Evolutionary conservation across 169 alveolate species (phyloP), one percentile per base, ranked within the genome.

Genomic region (Cryptosporidium ubiquitum): DNA sequence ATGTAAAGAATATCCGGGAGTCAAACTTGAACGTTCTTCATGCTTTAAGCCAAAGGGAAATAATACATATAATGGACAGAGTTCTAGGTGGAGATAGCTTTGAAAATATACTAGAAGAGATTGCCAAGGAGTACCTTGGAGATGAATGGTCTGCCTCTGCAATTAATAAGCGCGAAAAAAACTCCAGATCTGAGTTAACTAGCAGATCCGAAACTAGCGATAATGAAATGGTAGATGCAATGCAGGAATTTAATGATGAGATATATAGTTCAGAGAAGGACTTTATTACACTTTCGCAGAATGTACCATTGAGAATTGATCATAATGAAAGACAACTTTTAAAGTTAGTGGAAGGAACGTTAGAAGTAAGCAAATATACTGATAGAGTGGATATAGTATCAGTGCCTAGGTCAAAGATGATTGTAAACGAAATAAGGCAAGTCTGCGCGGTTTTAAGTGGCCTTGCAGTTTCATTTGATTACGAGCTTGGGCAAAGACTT

Each of bases 381-480:
- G 97, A 95, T 73, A 95, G 93, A 84, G 94, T 96, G 39, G 98
- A 96, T 84, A 84, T 94, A 91, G 85, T 94, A 93, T 68, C 96
- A 94, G 29, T 92, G 68, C 84, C 93, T 91, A 69, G 94, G 94
- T 51, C 92, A 94, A 44, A 92, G 86, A 47, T 58, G 68, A 96
- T 96, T 31, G 91, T 93, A 35, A 84, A 92, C 26, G 97, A 95
- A 73, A 95, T 95, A 52, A 93, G 94, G 61, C 96, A 95, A 33
- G 93, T 96, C 47, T 96, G 97, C 69, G 96, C 98, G 18, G 91
- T 95, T 23, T 92, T 96, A 31, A 93, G 96, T 37, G 98, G 97
- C n/a, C 84, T 96, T 69, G 95, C 96, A 23, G 93, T 96, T 37
- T 97, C 98, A 35, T 94, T 95, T 93, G 95, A 95, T 85, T 96